A percentile compares a stretch with the other conserved stretches of the same genome.
Conservation (phyloP, 495 filamentous ascomycete species). For the Bacidia gigantensis region DNA sequence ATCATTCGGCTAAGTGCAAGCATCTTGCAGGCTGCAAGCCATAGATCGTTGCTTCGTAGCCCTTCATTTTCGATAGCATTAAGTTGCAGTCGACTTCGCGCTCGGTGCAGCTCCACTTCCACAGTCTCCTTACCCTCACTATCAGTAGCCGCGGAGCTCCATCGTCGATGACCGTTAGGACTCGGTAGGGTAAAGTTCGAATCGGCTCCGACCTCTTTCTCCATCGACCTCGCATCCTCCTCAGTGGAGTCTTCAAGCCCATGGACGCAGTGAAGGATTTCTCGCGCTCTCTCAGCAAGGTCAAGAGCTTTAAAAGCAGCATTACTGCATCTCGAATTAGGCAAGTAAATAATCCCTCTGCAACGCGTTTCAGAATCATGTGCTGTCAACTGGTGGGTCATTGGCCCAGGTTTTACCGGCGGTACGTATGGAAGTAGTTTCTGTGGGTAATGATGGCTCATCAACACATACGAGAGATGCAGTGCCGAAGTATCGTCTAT, state of each 20-base stretch:
- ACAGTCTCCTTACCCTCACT: constrained; percentile 17
- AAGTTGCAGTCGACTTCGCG: constrained; percentile 17
- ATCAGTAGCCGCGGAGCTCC: constrained; percentile 12
- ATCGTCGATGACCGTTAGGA: constrained; percentile 3
- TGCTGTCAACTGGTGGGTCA: constrained; percentile 16
- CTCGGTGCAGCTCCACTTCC: constrained; percentile 18
- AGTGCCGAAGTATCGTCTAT: constrained; percentile 29
- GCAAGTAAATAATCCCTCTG: constrained; percentile 28
- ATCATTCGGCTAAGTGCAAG: constrained; percentile 22
- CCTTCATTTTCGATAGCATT: constrained; percentile 15
- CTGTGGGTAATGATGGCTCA: constrained; percentile 27
- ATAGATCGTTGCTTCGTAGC: constrained; percentile 22
- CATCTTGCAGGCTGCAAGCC: constrained; percentile 25
- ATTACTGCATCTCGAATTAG: constrained; percentile 19
- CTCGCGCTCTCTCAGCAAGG: constrained; percentile 29
- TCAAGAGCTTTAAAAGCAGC: constrained; percentile 37
- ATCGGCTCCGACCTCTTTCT: background rate
- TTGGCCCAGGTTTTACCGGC: constrained; percentile 18
- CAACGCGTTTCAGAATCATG: constrained; percentile 19
- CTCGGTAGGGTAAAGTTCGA: background rate
- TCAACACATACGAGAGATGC: constrained; percentile 32
- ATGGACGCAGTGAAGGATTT: background rate
- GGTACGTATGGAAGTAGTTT: constrained; percentile 30
- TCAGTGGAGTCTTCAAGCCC: background rate
- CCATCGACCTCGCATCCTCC: background rate